Conservation (phyloP, 345 rosid species). For the Odontarrhena argentea region DNA sequence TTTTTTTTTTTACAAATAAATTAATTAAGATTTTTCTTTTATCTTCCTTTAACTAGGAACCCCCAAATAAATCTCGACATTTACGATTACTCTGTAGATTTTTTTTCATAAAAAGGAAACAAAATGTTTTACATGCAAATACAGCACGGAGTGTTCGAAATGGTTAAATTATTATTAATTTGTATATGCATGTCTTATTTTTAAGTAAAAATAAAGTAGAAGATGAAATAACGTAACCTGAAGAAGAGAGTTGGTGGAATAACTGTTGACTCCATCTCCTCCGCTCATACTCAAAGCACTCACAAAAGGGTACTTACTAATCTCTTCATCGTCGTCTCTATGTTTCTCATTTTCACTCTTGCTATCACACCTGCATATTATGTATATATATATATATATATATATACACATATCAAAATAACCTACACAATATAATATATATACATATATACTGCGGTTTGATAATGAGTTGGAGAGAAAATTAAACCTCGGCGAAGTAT, state of each 20-base stretch:
- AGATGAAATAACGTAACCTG: constrained; percentile 30
- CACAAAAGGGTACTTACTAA: constrained; percentile 15
- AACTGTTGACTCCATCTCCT: constrained; percentile 38
- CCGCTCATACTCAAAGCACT: constrained; percentile 30
- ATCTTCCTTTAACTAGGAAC: no score
- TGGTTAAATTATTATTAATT: no score
- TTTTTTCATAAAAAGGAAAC: no score
- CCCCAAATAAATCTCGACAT: no score
- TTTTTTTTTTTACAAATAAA: no score
- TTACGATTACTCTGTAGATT: no score
- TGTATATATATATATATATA: no score
- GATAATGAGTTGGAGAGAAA: not conserved
- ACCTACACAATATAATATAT: not conserved
- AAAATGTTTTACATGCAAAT: no score
- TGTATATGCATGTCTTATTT: not conserved
- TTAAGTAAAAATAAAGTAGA: not conserved
- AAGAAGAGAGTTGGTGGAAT: constrained; percentile 32
- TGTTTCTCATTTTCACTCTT: no score
- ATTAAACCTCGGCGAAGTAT: not conserved
- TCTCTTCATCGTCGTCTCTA: not conserved
- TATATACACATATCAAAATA: not conserved
- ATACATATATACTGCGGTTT: not conserved
- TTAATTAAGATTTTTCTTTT: no score
- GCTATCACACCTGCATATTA: not conserved
- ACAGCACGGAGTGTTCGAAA: no score